These are phyloP conservation scores for Aeminium ludgeri DNA, from an alignment of 495 filamentous ascomycete genomes.

Conservation along the genomic window DNA sequence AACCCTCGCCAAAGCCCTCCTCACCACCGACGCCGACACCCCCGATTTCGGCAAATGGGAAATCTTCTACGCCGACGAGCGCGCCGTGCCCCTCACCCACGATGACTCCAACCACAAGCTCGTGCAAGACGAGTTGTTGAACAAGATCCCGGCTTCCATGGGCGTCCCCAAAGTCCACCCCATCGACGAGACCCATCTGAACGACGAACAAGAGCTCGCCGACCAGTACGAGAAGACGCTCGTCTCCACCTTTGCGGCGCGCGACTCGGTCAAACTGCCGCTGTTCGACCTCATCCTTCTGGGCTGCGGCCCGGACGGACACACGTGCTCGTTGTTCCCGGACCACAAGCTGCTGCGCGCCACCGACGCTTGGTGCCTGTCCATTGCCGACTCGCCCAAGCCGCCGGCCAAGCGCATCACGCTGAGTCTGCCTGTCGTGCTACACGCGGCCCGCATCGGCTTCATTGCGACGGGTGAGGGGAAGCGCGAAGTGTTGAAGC, in stretches of 20 bases:
- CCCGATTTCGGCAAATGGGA: conserved; percentile 80
- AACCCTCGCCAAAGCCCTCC: conserved; percentile 65
- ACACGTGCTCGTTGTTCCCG: conserved; percentile 93
- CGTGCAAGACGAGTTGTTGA: conserved; percentile 68
- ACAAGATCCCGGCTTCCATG: conserved; percentile 57
- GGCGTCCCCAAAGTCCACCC: conserved; percentile 55
- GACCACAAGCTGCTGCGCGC: conserved; percentile 75
- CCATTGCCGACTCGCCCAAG: conserved; percentile 86
- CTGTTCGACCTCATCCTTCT: conserved; percentile 88
- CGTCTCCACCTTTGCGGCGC: conserved; percentile 38
- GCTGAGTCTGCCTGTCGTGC: conserved; percentile 74
- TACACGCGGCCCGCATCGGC: conserved; percentile 63
- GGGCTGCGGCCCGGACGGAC: conserved; percentile 86
- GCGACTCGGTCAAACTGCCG: conserved; percentile 39
- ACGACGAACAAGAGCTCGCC: conserved; percentile 79
- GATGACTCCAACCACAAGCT: conserved; percentile 86
- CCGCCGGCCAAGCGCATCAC: conserved; percentile 83
- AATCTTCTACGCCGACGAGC: conserved; percentile 96
- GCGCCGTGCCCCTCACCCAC: conserved; percentile 79
- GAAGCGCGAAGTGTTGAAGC: conserved; percentile 81
- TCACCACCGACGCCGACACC: conserved; percentile 43
- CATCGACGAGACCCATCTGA: conserved; percentile 54
- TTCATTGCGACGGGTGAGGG: conserved; percentile 79
- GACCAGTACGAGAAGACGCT: conserved; percentile 86
- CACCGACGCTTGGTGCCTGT: conserved; percentile 77